These are phyloP conservation scores for Iodosphaeria phyllophila DNA, from an alignment of 2,329 filamentous ascomycete genomes.

Conservation along the genomic window DNA sequence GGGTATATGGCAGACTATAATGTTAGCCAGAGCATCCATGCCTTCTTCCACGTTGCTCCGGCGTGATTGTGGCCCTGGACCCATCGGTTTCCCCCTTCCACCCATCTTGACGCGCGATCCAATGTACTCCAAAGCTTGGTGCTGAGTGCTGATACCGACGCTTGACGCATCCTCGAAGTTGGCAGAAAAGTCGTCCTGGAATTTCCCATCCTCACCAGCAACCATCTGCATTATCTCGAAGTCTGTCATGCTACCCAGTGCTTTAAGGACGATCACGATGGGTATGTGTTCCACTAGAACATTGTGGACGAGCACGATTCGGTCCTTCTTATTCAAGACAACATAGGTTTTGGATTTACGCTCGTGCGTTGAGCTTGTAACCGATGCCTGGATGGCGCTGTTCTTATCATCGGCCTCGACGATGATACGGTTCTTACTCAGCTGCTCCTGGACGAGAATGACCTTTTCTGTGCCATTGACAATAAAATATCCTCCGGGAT, in stretches of 20 bases:
- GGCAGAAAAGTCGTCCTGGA: slow-evolving; percentile 87
- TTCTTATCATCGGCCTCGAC: slow-evolving; percentile 89
- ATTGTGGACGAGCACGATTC: slow-evolving; percentile 80
- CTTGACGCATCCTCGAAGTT: slow-evolving; percentile 89
- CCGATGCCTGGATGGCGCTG: slow-evolving; percentile 82
- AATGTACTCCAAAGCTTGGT: slow-evolving; percentile 88
- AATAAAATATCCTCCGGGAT: slow-evolving; percentile 95
- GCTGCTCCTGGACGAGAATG: slow-evolving; percentile 91
- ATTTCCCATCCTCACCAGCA: slow-evolving; percentile 67
- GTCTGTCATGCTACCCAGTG: slow-evolving; percentile 82
- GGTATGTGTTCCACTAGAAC: slow-evolving; percentile 87
- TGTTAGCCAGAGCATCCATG: slow-evolving; percentile 76
- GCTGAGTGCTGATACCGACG: slow-evolving; percentile 73
- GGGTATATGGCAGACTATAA: slow-evolving; percentile 87
- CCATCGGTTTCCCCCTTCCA: slow-evolving; percentile 37
- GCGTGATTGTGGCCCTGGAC: slow-evolving; percentile 31
- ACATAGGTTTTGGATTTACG: slow-evolving; percentile 97
- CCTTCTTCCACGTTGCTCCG: slow-evolving; percentile 82
- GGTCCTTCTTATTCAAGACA: slow-evolving; percentile 80
- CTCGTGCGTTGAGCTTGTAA: slow-evolving; percentile 94
- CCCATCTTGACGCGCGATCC: slow-evolving; percentile 79
- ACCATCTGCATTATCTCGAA: slow-evolving; percentile 88
- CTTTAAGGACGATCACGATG: slow-evolving; percentile 82
- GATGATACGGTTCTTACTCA: slow-evolving; percentile 98
- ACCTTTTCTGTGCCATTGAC: slow-evolving; percentile 97